Evolutionary conservation across 257 asterid genomes (phyloP).

Genomic region (Datura wrightii): DNA sequence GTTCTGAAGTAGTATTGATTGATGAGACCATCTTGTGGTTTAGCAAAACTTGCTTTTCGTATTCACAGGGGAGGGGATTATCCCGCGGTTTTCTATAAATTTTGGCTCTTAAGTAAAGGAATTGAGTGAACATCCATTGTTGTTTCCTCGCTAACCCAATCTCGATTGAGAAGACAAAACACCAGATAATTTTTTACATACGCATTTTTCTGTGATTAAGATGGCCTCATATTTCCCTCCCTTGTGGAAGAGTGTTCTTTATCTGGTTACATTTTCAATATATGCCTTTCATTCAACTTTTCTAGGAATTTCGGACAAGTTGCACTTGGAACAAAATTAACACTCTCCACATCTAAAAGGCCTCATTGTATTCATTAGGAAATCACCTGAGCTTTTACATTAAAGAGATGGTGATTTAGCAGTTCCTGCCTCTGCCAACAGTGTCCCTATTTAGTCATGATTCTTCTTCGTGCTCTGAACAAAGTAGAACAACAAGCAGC

Average conservation of each 20-base stretch:
- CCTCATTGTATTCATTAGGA: background rate
- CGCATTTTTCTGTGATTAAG: background rate
- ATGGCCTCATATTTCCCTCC: background rate
- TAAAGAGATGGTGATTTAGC: background rate
- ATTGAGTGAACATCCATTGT: too few relatives aligned
- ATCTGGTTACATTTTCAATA: background rate
- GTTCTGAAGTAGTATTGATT: slow-evolving; percentile 17
- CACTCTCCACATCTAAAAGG: background rate
- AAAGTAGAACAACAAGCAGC: background rate
- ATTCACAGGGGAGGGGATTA: background rate
- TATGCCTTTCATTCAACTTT: background rate
- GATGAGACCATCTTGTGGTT: slow-evolving; percentile 13
- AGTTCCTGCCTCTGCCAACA: background rate
- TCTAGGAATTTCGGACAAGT: background rate
- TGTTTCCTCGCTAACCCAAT: too few relatives aligned
- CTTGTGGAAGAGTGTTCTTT: background rate
- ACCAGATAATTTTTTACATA: too few relatives aligned
- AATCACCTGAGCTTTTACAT: background rate
- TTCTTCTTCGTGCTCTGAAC: background rate
- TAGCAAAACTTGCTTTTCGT: background rate
- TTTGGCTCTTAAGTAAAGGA: too few relatives aligned
- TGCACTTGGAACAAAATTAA: slow-evolving; percentile 13
- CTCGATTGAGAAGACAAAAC: too few relatives aligned
- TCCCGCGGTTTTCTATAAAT: background rate
- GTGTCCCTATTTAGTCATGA: background rate